phyloP scores from a whole-genome alignment of 805 yeast species.

The Candida stauntonica region DNA sequence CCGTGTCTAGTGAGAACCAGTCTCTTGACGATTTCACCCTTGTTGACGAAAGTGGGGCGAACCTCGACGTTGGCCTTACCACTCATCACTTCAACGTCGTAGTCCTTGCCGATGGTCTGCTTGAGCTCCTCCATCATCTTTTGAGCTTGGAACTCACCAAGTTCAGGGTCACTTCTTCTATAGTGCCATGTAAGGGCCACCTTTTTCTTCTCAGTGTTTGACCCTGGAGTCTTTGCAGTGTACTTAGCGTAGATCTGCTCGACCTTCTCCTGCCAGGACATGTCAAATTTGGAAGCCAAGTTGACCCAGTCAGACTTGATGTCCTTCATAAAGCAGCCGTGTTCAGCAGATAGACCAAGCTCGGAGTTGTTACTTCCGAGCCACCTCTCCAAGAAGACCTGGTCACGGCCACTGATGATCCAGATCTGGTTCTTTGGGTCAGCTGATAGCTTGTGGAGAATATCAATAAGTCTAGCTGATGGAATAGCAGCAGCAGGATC shows the following conservation, averaged over 20 bases:
- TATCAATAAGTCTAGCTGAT: conserved; percentile 59
- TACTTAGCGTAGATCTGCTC: conserved; percentile 65
- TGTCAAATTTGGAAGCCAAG: conserved; percentile 74
- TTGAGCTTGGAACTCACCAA: conserved; percentile 82
- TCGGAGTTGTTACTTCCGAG: conserved; percentile 58
- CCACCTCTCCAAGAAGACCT: conserved; percentile 83
- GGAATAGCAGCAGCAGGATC: conserved; percentile 99
- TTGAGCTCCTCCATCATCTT: conserved; percentile 63
- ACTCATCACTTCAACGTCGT: conserved; percentile 90
- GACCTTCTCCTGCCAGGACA: conserved; percentile 92
- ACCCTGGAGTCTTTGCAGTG: conserved; percentile 88
- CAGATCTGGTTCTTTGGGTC: conserved; percentile 87
- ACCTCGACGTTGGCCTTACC: conserved; percentile 98
- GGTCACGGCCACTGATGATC: conserved; percentile 96
- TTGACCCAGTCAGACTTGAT: conserved; percentile 77
- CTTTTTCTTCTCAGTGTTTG: conserved; percentile 79
- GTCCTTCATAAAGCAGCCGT: conserved; percentile 89
- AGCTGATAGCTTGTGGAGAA: conserved; percentile 53
- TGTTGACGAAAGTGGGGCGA: conserved; percentile 91
- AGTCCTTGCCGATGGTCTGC: conserved; percentile 52
- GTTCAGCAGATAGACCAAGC: conserved; percentile 91
- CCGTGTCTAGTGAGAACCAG: conserved; percentile 67
- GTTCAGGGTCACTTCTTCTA: conserved; percentile 88
- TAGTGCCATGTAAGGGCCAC: conserved; percentile 99
- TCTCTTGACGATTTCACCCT: conserved; percentile 91